phyloP scores from a whole-genome alignment of 2,329 filamentous ascomycete genomes.

The Macrophomina phaseolina region DNA sequence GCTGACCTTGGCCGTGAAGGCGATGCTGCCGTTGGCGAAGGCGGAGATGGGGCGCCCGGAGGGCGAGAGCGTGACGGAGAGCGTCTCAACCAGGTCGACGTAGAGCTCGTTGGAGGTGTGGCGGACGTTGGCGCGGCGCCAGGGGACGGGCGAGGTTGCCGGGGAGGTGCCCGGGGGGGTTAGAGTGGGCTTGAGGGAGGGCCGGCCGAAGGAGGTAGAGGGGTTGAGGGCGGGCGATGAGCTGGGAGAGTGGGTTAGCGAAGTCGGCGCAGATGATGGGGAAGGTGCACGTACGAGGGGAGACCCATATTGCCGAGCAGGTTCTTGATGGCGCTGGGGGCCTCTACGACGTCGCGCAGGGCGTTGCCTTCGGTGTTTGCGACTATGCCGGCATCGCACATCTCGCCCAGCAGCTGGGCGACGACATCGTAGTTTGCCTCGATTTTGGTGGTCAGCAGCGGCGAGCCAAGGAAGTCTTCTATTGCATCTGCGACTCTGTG shows the following conservation, averaged over 20 bases:
- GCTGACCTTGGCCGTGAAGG: constrained; percentile 93
- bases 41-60: constrained; percentile 87
- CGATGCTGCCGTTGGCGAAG: constrained; percentile 88
- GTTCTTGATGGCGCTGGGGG: constrained; percentile 88
- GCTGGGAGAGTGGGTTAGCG: constrained; percentile 3
- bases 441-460: constrained; percentile 83
- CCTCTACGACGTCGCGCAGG: constrained; percentile 86
- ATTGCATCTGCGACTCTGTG: constrained; percentile 91
- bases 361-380: constrained; percentile 93
- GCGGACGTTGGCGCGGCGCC: constrained; percentile 88
- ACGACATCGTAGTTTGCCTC: constrained; percentile 92
- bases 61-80: constrained; percentile 86
- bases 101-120: constrained; percentile 98
- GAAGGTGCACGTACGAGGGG: constrained; percentile 63
- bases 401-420: constrained; percentile 89
- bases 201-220: constrained; percentile 15
- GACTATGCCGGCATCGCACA: constrained; percentile 93
- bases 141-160: constrained; percentile 68
- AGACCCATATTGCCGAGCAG: constrained; percentile 85
- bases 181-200: constrained; percentile 23
- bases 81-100: constrained; percentile 90
- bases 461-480: constrained; percentile 91
- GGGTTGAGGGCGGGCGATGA: constrained; percentile 25
- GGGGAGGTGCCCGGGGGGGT: constrained; percentile 32
- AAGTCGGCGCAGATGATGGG: too few relatives aligned